phyloP scores from a whole-genome alignment of 2,329 filamentous ascomycete genomes.

The Apiospora sp. region DNA sequence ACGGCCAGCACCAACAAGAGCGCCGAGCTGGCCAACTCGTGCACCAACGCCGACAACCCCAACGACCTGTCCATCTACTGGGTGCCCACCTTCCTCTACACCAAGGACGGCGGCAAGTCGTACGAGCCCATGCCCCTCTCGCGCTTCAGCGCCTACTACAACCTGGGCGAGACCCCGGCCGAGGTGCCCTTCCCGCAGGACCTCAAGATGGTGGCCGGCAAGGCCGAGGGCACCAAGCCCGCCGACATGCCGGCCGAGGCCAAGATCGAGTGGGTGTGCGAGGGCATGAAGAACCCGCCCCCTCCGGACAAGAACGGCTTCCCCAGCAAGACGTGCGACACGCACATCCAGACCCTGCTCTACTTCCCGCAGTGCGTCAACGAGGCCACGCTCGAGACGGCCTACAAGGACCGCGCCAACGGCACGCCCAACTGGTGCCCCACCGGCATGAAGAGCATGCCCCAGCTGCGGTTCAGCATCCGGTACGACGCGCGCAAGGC shows the following conservation, averaged over 20 bases:
- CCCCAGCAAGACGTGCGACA: conserved; percentile 72
- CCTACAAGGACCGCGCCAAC: conserved; percentile 36
- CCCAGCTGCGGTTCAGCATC: conserved; percentile 53
- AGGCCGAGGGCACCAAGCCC: conserved; percentile 51
- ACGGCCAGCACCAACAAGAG: conserved; percentile 36
- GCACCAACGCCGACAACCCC: conserved; percentile 39
- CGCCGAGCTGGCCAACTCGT: conserved; percentile 39
- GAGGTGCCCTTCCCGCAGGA: conserved; percentile 35
- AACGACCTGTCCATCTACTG: conserved; percentile 42
- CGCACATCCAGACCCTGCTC: conserved; percentile 66
- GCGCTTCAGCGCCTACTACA: conserved; percentile 35
- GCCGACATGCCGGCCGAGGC: conserved; percentile 38
- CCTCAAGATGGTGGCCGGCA: conserved; percentile 45
- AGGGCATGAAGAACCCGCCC: conserved; percentile 31
- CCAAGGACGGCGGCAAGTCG: conserved; percentile 51
- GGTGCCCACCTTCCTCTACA: conserved; percentile 32
- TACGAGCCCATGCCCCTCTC: conserved; percentile 41
- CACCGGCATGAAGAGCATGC: conserved; percentile 49
- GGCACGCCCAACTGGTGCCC: conserved; percentile 48
- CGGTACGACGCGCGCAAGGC: conserved; percentile 51
- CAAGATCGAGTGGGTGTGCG: conserved; percentile 36
- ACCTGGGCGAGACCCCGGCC: conserved; percentile 31
- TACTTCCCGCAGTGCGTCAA: conserved; percentile 52
- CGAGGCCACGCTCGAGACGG: conserved; percentile 34
- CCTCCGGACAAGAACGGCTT: conserved; percentile 73